These are phyloP conservation scores for Suhomyces taliae DNA, from an alignment of 1,139 yeast genomes.

Conservation along the genomic window DNA sequence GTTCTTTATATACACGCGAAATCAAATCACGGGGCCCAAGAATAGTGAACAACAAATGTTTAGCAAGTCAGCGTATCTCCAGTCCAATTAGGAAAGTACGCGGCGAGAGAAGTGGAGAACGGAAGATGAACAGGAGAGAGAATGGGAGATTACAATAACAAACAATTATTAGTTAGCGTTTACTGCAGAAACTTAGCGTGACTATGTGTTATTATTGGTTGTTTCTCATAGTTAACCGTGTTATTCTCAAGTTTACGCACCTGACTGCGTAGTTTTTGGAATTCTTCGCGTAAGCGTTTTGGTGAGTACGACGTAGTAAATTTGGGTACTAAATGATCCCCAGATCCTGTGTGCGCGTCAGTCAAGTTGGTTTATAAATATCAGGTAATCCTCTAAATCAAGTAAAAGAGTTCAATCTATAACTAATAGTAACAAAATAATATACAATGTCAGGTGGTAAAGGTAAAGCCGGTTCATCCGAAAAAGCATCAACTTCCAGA, in stretches of 20 bases:
- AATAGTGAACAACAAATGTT: neutral
- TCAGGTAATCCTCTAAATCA: conserved; percentile 4
- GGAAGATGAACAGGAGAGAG: conserved; percentile 6
- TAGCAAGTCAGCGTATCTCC: neutral
- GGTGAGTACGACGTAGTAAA: conserved; percentile 8
- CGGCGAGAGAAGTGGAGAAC: neutral
- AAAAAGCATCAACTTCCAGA: conserved; percentile 55
- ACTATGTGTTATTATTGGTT: neutral
- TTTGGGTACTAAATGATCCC: neutral
- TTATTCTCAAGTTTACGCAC: conserved; percentile 8
- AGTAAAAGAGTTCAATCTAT: conserved; percentile 6
- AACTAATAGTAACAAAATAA: conserved; percentile 15
- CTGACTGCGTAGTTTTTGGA: conserved; percentile 4
- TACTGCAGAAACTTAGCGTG: too few species aligned
- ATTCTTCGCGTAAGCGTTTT: conserved; percentile 7
- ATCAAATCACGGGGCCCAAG: conserved; percentile 3
- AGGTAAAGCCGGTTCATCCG: conserved; percentile 55
- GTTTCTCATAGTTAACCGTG: neutral
- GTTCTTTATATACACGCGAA: conserved; percentile 9
- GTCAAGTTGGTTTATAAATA: conserved; percentile 5
- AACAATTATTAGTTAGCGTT: neutral
- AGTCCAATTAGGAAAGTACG: conserved; percentile 6
- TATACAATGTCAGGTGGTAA: conserved; percentile 50
- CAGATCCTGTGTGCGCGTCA: conserved; percentile 1
- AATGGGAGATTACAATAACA: conserved; percentile 2